Evolutionary conservation across 1,284 basidiomycete species (phyloP).

Genomic region (Vanrija humicola): DNA sequence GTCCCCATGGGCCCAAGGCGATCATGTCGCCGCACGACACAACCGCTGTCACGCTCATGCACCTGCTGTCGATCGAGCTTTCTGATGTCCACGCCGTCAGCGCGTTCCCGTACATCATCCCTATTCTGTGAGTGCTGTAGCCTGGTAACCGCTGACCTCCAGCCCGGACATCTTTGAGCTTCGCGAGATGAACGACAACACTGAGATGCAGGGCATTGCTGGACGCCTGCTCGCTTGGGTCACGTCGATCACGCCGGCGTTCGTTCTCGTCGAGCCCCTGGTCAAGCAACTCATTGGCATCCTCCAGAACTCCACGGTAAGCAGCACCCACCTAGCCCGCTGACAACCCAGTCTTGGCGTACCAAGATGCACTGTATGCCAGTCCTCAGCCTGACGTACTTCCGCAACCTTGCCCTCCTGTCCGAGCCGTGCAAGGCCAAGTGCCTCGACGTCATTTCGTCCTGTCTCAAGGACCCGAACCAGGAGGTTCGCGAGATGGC

Average conservation of each 20-base stretch:
- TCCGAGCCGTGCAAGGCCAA: slow-evolving; percentile 62
- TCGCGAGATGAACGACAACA: slow-evolving; percentile 48
- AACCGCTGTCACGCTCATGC: slow-evolving; percentile 66
- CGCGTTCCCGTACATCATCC: slow-evolving; percentile 69
- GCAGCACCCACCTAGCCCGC: neutral
- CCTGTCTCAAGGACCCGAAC: slow-evolving; percentile 80
- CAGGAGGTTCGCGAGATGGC: slow-evolving; percentile 92
- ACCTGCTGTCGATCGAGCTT: slow-evolving; percentile 68
- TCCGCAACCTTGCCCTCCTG: slow-evolving; percentile 68
- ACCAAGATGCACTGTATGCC: slow-evolving; percentile 53
- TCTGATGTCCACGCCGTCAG: slow-evolving; percentile 71
- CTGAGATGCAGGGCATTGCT: slow-evolving; percentile 48
- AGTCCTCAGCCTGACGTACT: slow-evolving; percentile 49
- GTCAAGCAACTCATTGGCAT: slow-evolving; percentile 48
- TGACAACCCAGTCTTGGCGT: slow-evolving; percentile 48
- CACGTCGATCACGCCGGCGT: slow-evolving; percentile 51
- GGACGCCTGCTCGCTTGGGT: slow-evolving; percentile 49
- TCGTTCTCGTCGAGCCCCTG: slow-evolving; percentile 49
- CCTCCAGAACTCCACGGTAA: slow-evolving; percentile 46
- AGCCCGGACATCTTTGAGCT: slow-evolving; percentile 49
- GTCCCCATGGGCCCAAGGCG: slow-evolving; percentile 81
- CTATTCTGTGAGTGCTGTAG: slow-evolving; percentile 61
- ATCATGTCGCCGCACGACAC: slow-evolving; percentile 83
- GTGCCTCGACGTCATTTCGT: slow-evolving; percentile 60
- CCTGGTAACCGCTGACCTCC: neutral